Percentiles rank a stretch among this genome's conserved stretches.
These are phyloP conservation scores for Cytospora chrysosperma DNA, from an alignment of 2,329 filamentous ascomycete species.

Conservation along the genomic window DNA sequence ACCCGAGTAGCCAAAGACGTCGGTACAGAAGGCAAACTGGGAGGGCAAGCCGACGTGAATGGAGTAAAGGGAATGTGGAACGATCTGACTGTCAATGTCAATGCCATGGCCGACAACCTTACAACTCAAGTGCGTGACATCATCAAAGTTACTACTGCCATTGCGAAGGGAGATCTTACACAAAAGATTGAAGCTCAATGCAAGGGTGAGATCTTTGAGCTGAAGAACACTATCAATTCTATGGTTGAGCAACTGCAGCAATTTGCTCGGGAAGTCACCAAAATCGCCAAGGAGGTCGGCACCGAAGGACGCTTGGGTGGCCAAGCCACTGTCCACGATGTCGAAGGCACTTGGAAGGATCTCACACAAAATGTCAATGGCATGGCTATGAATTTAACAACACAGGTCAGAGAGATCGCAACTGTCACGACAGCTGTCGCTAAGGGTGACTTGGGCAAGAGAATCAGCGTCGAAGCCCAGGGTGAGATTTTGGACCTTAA, in stretches of 20 bases:
- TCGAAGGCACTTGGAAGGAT: constrained; percentile 96
- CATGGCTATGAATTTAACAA: constrained; percentile 98
- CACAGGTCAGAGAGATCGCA: constrained; percentile 95
- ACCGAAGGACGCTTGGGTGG: constrained; percentile 93
- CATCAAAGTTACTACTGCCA: constrained; percentile 73
- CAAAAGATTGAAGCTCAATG: constrained; percentile 95
- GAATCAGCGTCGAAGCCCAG: constrained; percentile 90
- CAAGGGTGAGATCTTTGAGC: constrained; percentile 86
- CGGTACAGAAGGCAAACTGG: constrained; percentile 79
- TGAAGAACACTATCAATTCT: constrained; percentile 98
- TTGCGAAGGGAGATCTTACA: constrained; percentile 83
- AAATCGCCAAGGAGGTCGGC: constrained; percentile 92
- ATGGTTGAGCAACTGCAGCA: constrained; percentile 98
- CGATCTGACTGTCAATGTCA: constrained; percentile 81
- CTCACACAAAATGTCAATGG: constrained; percentile 95
- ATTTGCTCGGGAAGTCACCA: constrained; percentile 95
- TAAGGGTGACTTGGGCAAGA: constrained; percentile 89
- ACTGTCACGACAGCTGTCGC: constrained; percentile 95
- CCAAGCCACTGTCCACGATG: constrained; percentile 92
- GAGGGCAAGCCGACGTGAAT: constrained; percentile 79
- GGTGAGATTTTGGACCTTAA: constrained; percentile 95
- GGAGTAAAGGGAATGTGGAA: constrained; percentile 89
- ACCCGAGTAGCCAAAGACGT: constrained; percentile 81
- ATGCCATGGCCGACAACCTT: constrained; percentile 84
- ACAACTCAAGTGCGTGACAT: constrained; percentile 94